Conservation (phyloP, 78 protist species). For the Speleostelium caveatum region DNA sequence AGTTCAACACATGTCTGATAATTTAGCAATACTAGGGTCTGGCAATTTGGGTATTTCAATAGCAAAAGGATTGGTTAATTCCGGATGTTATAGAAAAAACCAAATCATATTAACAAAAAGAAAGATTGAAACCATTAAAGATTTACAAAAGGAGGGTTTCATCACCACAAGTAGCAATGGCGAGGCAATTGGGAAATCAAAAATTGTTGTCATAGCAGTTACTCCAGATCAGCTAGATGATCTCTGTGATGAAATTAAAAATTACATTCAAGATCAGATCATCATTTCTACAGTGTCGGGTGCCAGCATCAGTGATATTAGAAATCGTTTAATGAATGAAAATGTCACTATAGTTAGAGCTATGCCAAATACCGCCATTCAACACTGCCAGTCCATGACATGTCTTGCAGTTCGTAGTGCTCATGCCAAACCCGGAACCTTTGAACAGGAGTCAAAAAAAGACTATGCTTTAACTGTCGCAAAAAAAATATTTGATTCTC, state of each 20-base stretch:
- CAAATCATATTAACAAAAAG: constrained; percentile 57
- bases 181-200: constrained; percentile 27
- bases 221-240: constrained; percentile 65
- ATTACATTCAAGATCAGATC: constrained; percentile 31
- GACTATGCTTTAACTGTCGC: constrained; percentile 34
- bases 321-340: background rate
- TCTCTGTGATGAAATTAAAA: constrained; percentile 17
- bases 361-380: constrained; percentile 84
- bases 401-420: constrained; percentile 63
- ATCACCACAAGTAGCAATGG: constrained; percentile 23
- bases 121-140: constrained; percentile 21
- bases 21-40: constrained; percentile 66
- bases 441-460: background rate
- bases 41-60: constrained; percentile 77
- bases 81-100: constrained; percentile 9
- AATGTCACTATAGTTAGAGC: constrained; percentile 51
- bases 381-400: constrained; percentile 74
- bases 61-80: constrained; percentile 71
- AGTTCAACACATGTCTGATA: background rate
- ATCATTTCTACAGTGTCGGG: constrained; percentile 55
- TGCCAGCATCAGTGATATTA: constrained; percentile 30
- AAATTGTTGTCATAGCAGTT: constrained; percentile 47
- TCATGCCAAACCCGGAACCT: background rate
- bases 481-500: constrained; percentile 25
- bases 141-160: constrained; percentile 26